Evolutionary conservation across 345 rosid genomes (phyloP).

Genomic region (Populus nigra): DNA sequence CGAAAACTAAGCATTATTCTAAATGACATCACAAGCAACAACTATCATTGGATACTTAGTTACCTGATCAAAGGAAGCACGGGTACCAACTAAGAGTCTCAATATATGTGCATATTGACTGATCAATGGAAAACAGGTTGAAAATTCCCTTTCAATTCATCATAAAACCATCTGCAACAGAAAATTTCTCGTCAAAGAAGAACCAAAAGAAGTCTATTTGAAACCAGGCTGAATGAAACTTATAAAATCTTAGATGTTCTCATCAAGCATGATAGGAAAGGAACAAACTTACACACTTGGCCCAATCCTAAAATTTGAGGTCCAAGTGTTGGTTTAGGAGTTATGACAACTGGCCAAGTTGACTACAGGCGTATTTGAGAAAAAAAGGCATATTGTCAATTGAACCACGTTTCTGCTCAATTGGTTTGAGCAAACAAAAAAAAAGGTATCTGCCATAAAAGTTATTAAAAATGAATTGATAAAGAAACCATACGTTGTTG

Average conservation of each 20-base stretch:
- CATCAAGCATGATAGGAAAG: background rate
- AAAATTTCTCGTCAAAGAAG: constrained; percentile 2
- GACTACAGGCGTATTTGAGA: background rate
- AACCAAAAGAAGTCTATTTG: background rate
- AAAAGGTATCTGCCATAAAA: too few species aligned
- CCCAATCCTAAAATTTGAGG: background rate
- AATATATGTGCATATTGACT: constrained; percentile 1
- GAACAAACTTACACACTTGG: too few species aligned
- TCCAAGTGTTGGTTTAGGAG: background rate
- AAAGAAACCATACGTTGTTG: too few species aligned
- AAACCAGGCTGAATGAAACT: background rate
- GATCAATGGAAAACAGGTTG: constrained; percentile 51
- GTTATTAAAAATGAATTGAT: too few species aligned
- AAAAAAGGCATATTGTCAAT: background rate
- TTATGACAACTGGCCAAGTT: background rate
- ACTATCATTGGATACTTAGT: background rate
- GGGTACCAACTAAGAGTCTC: constrained; percentile 1
- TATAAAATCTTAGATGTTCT: background rate
- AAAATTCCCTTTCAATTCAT: constrained; percentile 52
- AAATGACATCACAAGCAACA: background rate
- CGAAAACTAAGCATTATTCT: background rate
- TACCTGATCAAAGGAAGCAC: constrained; percentile 29
- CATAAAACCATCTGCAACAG: constrained; percentile 63
- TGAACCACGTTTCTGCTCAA: background rate
- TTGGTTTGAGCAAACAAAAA: background rate